Evolutionary conservation across 495 filamentous ascomycete species (phyloP).

Genomic region (Daldinia childiae): DNA sequence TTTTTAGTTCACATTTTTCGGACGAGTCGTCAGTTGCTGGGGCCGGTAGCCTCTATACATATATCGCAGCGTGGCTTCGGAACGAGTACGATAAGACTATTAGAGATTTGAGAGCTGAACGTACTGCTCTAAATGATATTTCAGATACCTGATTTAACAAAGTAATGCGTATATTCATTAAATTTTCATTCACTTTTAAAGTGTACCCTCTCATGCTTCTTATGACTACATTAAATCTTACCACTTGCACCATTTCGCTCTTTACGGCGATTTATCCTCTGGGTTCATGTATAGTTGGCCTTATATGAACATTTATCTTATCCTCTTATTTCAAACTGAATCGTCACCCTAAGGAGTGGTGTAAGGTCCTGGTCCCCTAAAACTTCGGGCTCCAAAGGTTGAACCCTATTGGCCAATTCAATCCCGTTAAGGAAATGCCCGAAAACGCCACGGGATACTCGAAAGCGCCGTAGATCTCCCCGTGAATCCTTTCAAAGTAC

Average conservation of each 20-base stretch:
- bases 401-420: slow-evolving; percentile 1
- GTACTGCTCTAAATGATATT: not conserved
- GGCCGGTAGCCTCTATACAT: not conserved
- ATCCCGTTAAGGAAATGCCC: slow-evolving; percentile 1
- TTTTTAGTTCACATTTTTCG: not conserved
- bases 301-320: not conserved
- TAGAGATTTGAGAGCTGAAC: not conserved
- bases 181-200: not conserved
- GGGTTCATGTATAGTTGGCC: not conserved
- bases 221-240: not conserved
- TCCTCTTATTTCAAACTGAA: not conserved
- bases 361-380: not conserved
- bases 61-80: not conserved
- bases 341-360: not conserved
- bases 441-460: not conserved
- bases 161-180: not conserved
- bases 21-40: not conserved
- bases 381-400: not conserved
- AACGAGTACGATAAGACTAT: not conserved
- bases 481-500: not conserved
- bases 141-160: not conserved
- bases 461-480: not conserved
- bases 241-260: not conserved
- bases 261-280: not conserved
- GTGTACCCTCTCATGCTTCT: not conserved